Evolutionary conservation across 1,284 basidiomycete species (phyloP).

Genomic region (Coniferiporia weirii): DNA sequence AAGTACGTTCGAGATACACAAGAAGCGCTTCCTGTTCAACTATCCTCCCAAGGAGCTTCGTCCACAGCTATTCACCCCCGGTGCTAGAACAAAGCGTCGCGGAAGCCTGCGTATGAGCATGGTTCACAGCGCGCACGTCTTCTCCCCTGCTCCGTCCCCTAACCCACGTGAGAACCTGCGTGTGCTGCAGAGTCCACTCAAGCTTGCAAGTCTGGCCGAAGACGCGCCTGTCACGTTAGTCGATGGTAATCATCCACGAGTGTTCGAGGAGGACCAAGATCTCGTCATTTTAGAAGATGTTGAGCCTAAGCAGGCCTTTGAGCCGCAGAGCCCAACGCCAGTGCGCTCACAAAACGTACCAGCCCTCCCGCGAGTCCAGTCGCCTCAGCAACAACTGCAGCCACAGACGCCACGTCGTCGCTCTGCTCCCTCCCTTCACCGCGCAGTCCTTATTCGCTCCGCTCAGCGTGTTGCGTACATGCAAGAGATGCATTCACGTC

Average conservation of each 20-base stretch:
- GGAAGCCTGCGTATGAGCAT: constrained; percentile 62
- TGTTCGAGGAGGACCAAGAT: constrained; percentile 64
- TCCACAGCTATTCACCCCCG: constrained; percentile 45
- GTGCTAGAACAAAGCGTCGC: constrained; percentile 26
- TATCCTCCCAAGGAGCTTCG: constrained; percentile 73
- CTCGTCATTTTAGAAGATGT: constrained; percentile 67
- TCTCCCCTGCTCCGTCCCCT: constrained; percentile 54
- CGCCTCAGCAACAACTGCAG: not conserved
- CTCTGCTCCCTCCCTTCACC: constrained; percentile 47
- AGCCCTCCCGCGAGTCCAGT: not conserved
- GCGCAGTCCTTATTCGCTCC: constrained; percentile 62
- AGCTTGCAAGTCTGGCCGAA: constrained; percentile 30
- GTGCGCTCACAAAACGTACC: constrained; percentile 16
- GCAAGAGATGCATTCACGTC: constrained; percentile 30
- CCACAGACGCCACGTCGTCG: constrained; percentile 39
- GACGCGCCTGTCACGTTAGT: constrained; percentile 42
- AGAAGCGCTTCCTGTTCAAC: constrained; percentile 60
- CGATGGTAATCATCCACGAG: constrained; percentile 58
- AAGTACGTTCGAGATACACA: constrained; percentile 60
- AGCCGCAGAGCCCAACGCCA: constrained; percentile 7
- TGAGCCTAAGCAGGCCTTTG: constrained; percentile 23
- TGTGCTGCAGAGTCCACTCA: constrained; percentile 54
- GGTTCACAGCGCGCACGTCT: constrained; percentile 68
- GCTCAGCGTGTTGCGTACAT: constrained; percentile 52
- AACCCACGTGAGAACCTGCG: constrained; percentile 58